Conservation (phyloP, 768 basidiomycete genomes). For the Kwoniella botswanensis region DNA sequence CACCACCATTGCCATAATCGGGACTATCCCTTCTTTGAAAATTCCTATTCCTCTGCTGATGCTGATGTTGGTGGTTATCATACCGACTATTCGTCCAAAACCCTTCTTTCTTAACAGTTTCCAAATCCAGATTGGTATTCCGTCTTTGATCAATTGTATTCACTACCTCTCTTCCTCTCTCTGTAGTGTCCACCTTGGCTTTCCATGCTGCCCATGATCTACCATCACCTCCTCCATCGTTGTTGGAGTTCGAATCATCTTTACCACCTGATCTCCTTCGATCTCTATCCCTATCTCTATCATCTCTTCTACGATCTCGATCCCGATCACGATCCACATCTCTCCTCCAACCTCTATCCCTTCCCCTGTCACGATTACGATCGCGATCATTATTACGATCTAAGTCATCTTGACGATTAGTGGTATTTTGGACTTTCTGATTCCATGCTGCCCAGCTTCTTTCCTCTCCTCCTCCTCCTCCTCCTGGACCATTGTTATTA, state of each 20-base stretch:
- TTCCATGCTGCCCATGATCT: constrained; percentile 34
- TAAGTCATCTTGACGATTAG: not conserved
- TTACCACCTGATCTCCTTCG: constrained; percentile 4
- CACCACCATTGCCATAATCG: constrained; percentile 33
- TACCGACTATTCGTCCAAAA: constrained; percentile 1
- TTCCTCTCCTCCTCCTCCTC: constrained; percentile 6
- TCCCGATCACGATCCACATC: constrained; percentile 21
- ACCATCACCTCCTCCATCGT: constrained; percentile 11
- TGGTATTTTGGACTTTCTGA: constrained; percentile 12
- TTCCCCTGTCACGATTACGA: constrained; percentile 7
- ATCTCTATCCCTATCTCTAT: constrained; percentile 13
- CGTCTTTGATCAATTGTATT: constrained; percentile 1
- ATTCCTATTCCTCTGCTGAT: not conserved
- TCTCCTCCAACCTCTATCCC: constrained; percentile 14
- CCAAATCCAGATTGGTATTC: constrained; percentile 1
- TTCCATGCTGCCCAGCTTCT: constrained; percentile 29
- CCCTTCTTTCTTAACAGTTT: constrained; percentile 9
- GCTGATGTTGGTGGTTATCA: not conserved
- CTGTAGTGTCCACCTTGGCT: constrained; percentile 15
- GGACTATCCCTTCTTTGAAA: constrained; percentile 36
- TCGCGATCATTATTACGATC: constrained; percentile 20
- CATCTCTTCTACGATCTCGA: constrained; percentile 12
- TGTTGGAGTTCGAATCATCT: constrained; percentile 12
- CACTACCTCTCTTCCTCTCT: not conserved
- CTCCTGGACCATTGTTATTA: not conserved